These are phyloP conservation scores for Malassezia sp. DNA, from an alignment of 1,284 basidiomycete species.

Conservation along the genomic window DNA sequence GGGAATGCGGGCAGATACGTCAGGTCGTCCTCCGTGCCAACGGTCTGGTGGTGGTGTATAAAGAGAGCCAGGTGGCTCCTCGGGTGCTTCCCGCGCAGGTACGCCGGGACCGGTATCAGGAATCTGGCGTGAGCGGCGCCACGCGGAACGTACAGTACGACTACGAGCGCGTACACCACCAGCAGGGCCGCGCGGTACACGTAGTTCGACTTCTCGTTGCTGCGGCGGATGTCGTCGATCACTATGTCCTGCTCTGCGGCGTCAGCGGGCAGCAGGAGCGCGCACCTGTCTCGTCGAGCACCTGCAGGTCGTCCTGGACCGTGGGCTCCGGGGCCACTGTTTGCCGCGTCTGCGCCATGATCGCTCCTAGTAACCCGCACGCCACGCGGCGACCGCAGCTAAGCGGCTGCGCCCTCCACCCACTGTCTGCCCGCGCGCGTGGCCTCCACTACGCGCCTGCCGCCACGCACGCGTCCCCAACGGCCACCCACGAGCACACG, in stretches of 20 bases:
- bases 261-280: conserved; percentile 10
- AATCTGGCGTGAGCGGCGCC: conserved; percentile 17
- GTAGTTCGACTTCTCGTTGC: conserved; percentile 39
- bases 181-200: conserved; percentile 29
- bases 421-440: neutral
- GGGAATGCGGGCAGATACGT: conserved; percentile 42
- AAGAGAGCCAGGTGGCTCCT: conserved; percentile 41
- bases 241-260: conserved; percentile 35
- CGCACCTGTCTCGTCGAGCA: conserved; percentile 12
- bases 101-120: conserved; percentile 39
- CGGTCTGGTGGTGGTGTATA: conserved; percentile 25
- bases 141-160: conserved; percentile 22
- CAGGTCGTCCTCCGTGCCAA: conserved; percentile 40
- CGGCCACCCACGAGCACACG: too few relatives aligned
- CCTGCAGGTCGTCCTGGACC: conserved; percentile 30
- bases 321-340: too few relatives aligned
- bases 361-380: neutral
- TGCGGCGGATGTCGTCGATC: conserved; percentile 23
- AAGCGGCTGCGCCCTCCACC: too few relatives aligned
- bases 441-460: neutral
- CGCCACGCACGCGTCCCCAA: neutral
- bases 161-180: conserved; percentile 24
- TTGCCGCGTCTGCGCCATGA: too few relatives aligned
- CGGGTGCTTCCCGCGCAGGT: conserved; percentile 36
- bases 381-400: neutral